Base-by-base conservation (phyloP, 768 basidiomycete genomes). In the Filobasidium wieringae region DNA sequence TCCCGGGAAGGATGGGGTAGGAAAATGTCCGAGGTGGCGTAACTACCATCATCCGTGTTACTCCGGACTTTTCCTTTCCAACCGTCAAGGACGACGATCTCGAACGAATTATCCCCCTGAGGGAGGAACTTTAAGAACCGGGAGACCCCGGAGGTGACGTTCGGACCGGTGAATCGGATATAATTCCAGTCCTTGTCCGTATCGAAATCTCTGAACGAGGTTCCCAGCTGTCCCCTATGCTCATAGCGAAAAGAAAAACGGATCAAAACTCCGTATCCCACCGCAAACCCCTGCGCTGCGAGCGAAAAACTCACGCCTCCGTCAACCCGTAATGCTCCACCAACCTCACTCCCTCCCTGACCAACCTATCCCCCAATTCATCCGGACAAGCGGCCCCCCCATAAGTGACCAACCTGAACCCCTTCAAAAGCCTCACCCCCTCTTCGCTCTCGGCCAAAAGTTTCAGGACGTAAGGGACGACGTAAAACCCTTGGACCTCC, bases 121-220 rank as follows among this genome's bases (percentile, higher is more conserved):
- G 74, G 70, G 59, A 79, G 79, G 56, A 80, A 76, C 51, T 72
- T 72, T 51, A 80, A 55, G 66, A 77, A 81, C 50, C 68, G 63
- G 7, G 55, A 57, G 51, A 71, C 65, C 3, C 29, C 34, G 1
- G 53, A 54, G 37, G 53, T 30, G 40, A 33, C 55, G 29, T 55
- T 57, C 30, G 70, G 63, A 29, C 72, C 72, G 33, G 64, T 64
- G 11, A 63, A 64, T 27, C 78, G 76, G 40, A 79, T 65, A 77
- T 79, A 82, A 63, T 79, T 80, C 81, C 81, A 83, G 11, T 60
- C 77, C 66, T 81, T 81, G 72, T 82, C 81, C 4, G 62, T 72
- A 4, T 67, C 68, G 55, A 78, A 80, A 57, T 79, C 74, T 32
- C 80, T 77, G 30, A 72, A 68, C n/a, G 78, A 79, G 37, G 76